These are phyloP conservation scores for Phytophthora quininea DNA, from an alignment of 352 stramenopile species.

Conservation along the genomic window DNA sequence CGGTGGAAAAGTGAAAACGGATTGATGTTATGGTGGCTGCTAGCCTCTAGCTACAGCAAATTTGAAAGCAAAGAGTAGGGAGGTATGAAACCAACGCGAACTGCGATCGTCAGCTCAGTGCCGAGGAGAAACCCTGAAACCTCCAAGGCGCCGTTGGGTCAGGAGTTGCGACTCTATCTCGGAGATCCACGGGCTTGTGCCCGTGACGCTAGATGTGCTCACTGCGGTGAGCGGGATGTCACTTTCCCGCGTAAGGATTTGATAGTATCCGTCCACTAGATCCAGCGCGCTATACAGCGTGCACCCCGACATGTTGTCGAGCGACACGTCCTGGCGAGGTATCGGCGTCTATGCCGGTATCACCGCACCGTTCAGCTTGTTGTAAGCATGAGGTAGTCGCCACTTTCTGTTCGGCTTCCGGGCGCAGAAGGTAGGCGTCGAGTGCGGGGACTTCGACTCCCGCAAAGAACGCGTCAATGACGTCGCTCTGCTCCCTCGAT, in stretches of 20 bases:
- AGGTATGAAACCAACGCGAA: too few relatives aligned
- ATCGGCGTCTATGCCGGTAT: conserved; percentile 36
- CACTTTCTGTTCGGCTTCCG: conserved; percentile 20
- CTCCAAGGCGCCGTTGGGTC: too few relatives aligned
- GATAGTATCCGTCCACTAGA: conserved; percentile 1
- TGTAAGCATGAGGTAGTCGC: conserved; percentile 39
- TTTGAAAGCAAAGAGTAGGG: too few relatives aligned
- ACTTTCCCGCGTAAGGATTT: conserved; percentile 7
- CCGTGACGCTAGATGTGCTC: conserved; percentile 1
- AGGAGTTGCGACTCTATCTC: too few relatives aligned
- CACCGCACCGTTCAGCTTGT: conserved; percentile 37
- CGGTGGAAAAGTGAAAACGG: too few relatives aligned
- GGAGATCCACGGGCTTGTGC: too few relatives aligned
- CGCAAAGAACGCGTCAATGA: conserved; percentile 41
- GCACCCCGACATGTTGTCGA: conserved; percentile 23
- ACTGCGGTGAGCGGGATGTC: conserved; percentile 23
- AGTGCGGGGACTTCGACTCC: conserved; percentile 24
- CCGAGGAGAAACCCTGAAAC: too few relatives aligned
- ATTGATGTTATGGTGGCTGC: too few relatives aligned
- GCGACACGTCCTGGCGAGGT: conserved; percentile 29
- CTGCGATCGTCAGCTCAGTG: too few relatives aligned
- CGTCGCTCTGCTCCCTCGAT: conserved; percentile 24
- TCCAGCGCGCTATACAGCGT: conserved; percentile 10
- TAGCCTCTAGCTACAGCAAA: too few relatives aligned
- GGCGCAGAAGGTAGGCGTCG: conserved; percentile 14